A percentile compares a stretch with the other conserved stretches of the same genome.
Conservation (phyloP, 2,329 filamentous ascomycete species). For the Plenodomus lindquistii region DNA sequence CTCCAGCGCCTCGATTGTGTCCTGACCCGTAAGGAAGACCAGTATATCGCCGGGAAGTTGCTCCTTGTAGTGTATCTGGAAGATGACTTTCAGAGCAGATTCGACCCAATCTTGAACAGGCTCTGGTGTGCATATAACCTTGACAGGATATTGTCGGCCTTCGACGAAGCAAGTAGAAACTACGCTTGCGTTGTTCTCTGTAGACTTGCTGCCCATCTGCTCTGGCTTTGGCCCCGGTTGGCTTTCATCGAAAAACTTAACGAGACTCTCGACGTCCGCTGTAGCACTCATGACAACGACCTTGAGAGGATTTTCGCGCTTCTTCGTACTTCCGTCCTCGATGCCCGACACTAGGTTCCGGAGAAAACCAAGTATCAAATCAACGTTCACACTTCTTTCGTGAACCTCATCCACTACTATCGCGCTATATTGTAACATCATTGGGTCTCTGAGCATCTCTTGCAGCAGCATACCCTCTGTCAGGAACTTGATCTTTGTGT, state of each 20-base stretch:
- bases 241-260: slow-evolving; percentile 68
- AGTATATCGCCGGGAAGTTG: slow-evolving; percentile 92
- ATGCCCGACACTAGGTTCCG: slow-evolving; percentile 71
- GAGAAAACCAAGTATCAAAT: slow-evolving; percentile 85
- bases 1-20: slow-evolving; percentile 84
- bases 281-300: slow-evolving; percentile 97
- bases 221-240: slow-evolving; percentile 8
- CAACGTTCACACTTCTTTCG: slow-evolving; percentile 92
- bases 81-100: slow-evolving; percentile 76
- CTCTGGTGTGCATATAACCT: slow-evolving; percentile 71
- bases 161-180: slow-evolving; percentile 69
- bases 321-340: slow-evolving; percentile 68
- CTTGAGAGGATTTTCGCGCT: slow-evolving; percentile 67
- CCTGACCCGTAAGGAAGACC: slow-evolving; percentile 89
- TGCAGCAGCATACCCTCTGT: slow-evolving; percentile 97
- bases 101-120: slow-evolving; percentile 83
- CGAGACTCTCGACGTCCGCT: slow-evolving; percentile 79
- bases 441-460: slow-evolving; percentile 84
- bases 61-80: slow-evolving; percentile 84
- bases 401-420: slow-evolving; percentile 96
- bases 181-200: neutral
- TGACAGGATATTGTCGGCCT: slow-evolving; percentile 85
- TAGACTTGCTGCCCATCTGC: slow-evolving; percentile 12
- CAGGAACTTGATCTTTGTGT: slow-evolving; percentile 87
- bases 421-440: slow-evolving; percentile 82